phyloP scores from a whole-genome alignment of 805 yeast species.

The Starmerella bacillaris region DNA sequence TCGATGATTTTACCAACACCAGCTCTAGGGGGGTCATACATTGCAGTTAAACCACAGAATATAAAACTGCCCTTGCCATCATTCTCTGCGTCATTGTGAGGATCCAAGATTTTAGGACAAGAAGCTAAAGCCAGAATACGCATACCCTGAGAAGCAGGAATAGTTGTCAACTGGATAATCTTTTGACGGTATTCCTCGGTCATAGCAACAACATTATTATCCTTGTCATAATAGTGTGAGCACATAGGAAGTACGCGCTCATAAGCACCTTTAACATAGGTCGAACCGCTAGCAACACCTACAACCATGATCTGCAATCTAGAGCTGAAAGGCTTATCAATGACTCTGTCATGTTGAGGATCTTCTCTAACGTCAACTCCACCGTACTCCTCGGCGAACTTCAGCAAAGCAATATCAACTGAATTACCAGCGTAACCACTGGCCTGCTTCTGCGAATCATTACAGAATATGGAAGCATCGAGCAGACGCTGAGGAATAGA shows the following conservation, averaged over 20 bases:
- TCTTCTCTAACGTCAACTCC: constrained; percentile 42
- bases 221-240: constrained; percentile 41
- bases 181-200: constrained; percentile 31
- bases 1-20: constrained; percentile 62
- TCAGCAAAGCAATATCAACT: constrained; percentile 80
- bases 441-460: constrained; percentile 20
- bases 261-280: constrained; percentile 75
- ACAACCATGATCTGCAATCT: constrained; percentile 83
- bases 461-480: constrained; percentile 22
- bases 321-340: constrained; percentile 75
- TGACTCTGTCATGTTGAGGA: constrained; percentile 33
- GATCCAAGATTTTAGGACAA: constrained; percentile 30
- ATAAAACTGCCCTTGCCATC: too few species aligned
- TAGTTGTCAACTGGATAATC: constrained; percentile 41
- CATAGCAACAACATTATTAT: constrained; percentile 38
- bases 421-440: constrained; percentile 75
- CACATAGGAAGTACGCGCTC: constrained; percentile 54
- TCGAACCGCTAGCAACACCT: constrained; percentile 40
- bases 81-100: constrained; percentile 62
- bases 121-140: constrained; percentile 71
- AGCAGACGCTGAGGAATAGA: constrained; percentile 11
- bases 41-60: constrained; percentile 77
- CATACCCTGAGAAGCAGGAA: constrained; percentile 65
- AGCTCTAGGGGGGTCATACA: constrained; percentile 96
- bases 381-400: constrained; percentile 51